Evolutionary conservation across 345 rosid species (phyloP).

Genomic region (Pistacia integerrima): DNA sequence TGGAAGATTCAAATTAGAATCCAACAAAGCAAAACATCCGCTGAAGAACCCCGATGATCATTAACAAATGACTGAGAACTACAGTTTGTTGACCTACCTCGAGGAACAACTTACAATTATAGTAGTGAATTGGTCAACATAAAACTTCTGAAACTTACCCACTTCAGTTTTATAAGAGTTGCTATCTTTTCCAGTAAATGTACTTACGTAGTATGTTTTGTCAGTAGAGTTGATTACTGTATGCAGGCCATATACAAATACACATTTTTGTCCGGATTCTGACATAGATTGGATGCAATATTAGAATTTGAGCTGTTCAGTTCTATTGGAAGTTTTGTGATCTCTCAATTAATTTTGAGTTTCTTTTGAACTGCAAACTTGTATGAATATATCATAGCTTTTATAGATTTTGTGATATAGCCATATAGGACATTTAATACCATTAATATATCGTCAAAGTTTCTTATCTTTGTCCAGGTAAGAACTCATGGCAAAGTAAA

Average conservation of each 20-base stretch:
- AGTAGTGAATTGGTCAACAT: background rate
- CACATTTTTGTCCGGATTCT: background rate
- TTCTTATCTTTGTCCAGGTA: background rate
- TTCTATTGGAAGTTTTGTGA: background rate
- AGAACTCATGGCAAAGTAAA: no score
- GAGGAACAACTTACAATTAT: background rate
- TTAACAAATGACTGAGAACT: background rate
- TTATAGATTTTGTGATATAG: no score
- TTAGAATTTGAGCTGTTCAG: background rate
- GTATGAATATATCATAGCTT: no score
- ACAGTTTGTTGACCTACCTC: background rate
- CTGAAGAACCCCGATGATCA: background rate
- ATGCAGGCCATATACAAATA: background rate
- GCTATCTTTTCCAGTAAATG: background rate
- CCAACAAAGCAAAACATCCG: background rate
- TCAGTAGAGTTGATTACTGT: background rate
- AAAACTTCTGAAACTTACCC: background rate
- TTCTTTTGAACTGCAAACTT: no score
- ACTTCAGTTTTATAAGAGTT: background rate
- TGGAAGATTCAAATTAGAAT: slow-evolving; percentile 30
- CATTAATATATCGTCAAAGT: no score
- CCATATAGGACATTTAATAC: no score
- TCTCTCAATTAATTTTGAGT: background rate
- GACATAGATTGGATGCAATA: background rate
- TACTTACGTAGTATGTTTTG: background rate